These are phyloP conservation scores for Mycena filopes DNA, from an alignment of 768 basidiomycete species.

Conservation along the genomic window DNA sequence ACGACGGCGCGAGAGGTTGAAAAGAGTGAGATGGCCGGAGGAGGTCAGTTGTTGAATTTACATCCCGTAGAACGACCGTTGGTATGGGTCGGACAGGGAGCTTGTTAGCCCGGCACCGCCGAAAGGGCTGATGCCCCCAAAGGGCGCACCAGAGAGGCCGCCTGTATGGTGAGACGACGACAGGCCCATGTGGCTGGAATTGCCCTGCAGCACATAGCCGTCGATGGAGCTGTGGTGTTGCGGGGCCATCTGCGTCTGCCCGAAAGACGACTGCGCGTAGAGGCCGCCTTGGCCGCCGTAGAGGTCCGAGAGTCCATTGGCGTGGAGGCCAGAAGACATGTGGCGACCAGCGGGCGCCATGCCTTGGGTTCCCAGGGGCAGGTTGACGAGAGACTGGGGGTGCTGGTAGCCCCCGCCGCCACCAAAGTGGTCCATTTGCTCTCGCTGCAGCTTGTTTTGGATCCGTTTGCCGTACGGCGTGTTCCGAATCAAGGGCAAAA, in stretches of 20 bases:
- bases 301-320: slow-evolving; percentile 69
- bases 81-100: slow-evolving; percentile 79
- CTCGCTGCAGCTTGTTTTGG: slow-evolving; percentile 97
- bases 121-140: slow-evolving; percentile 58
- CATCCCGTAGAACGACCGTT: slow-evolving; percentile 85
- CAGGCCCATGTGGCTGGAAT: slow-evolving; percentile 71
- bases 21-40: slow-evolving; percentile 24
- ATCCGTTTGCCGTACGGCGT: slow-evolving; percentile 99
- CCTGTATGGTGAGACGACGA: slow-evolving; percentile 69
- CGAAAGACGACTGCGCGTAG: slow-evolving; percentile 69
- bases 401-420: slow-evolving; percentile 61
- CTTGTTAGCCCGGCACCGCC: slow-evolving; percentile 64
- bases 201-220: slow-evolving; percentile 83
- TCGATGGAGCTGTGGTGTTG: slow-evolving; percentile 77
- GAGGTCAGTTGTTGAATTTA: slow-evolving; percentile 50
- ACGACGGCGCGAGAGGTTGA: slow-evolving; percentile 13
- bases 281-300: slow-evolving; percentile 72
- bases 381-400: slow-evolving; percentile 68
- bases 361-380: slow-evolving; percentile 67
- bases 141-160: slow-evolving; percentile 69
- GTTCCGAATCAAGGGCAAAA: slow-evolving; percentile 97
- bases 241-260: slow-evolving; percentile 64
- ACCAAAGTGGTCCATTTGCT: slow-evolving; percentile 77
- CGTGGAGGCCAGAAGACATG: slow-evolving; percentile 61
- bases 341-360: slow-evolving; percentile 66